Evolutionary conservation across 345 rosid genomes (phyloP), one percentile per base, ranked within the genome.

Genomic region (Hypericum androsaemum): DNA sequence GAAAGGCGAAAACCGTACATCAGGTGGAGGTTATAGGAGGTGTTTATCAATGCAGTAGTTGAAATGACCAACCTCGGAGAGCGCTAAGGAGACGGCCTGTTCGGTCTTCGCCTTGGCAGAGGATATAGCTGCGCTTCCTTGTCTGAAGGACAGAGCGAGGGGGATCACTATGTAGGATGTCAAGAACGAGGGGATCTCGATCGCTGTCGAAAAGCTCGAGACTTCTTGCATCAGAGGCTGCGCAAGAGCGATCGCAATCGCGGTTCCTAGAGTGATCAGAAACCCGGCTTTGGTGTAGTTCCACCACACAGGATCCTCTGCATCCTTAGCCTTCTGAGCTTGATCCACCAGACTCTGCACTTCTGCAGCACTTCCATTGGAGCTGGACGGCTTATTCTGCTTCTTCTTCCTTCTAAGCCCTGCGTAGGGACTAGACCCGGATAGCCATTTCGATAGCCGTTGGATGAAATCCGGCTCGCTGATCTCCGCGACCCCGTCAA

Each of bases 131-230:
- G 5, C 22, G 0, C 48, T 40, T 8, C 53, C 58, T 46, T 51
- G 68, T 49, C 46, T 64, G 67, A 63, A 73, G 58, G 47, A 52
- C 59, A 64, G 42, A 41, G 77, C 78, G 14, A 75, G 46, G 14
- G 84, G 84, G 39, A 75, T 13, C n/a, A 75, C 45, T 17, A 73
- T 55, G 39, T 79, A 79, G 0, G 80, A 63, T 11, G 71, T 54
- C 36, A 68, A 40, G 60, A 75, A 79, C 1, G 77, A 73, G 5
- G 71, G 69, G 9, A 75, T 58, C 37, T 61, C 60, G 1, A 41
- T 63, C 0, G 72, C 65, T 0, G 67, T 16, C 3, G 76, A 57
- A 22, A 75, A 66, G 0, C 56, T 67, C 10, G 52, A n/a, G 10
- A 78, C 9, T 41, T 58, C 61, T 41, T 32, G 2, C 63, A 62